Percentiles rank a stretch among this genome's conserved stretches.
These are phyloP conservation scores for Xanthoparmelia taractica DNA, from an alignment of 495 filamentous ascomycete species.

Conservation along the genomic window DNA sequence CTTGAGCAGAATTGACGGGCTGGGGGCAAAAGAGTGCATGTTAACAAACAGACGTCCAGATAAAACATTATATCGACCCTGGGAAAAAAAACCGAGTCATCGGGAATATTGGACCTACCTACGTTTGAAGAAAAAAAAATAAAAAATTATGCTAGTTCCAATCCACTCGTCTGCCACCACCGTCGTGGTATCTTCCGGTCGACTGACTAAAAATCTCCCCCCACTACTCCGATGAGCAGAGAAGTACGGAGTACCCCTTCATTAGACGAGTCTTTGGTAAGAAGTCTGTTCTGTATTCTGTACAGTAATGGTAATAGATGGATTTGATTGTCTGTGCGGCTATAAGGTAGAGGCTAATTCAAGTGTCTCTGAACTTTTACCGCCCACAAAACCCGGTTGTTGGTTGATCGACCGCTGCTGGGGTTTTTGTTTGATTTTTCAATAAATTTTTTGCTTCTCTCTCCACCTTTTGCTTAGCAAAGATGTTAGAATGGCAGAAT, in stretches of 20 bases:
- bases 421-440: not conserved
- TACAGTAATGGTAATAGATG: no score
- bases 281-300: no score
- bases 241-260: no score
- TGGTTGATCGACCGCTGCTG: constrained; percentile 4
- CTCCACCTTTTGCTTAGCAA: not conserved
- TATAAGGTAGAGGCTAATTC: constrained; percentile 11
- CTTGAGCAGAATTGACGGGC: not conserved
- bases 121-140: not conserved
- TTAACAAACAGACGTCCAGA: not conserved
- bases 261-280: no score
- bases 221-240: not conserved
- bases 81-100: not conserved
- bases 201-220: constrained; percentile 8
- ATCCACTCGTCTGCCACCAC: not conserved
- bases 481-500: not conserved
- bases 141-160: constrained; percentile 7
- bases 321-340: constrained; percentile 20
- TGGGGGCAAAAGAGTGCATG: not conserved
- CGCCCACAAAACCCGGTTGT: constrained; percentile 12
- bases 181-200: constrained; percentile 4
- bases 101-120: constrained; percentile 11
- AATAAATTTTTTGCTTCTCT: no score
- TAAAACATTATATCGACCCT: not conserved
- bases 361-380: constrained; percentile 11